These are phyloP conservation scores for Leptoxyphium fumago DNA, from an alignment of 2,329 filamentous ascomycete genomes.

Conservation along the genomic window DNA sequence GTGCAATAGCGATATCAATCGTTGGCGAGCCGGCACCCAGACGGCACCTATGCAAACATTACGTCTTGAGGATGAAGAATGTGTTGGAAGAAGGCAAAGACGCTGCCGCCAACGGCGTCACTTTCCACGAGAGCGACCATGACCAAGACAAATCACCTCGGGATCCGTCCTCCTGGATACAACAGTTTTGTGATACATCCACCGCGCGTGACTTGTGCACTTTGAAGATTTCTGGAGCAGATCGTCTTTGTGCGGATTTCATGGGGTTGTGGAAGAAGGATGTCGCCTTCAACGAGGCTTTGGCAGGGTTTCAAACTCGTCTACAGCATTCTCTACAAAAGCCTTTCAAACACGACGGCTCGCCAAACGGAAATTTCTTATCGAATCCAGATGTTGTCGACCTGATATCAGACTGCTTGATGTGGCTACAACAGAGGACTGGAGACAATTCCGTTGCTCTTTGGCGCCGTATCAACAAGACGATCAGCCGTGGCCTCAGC, in stretches of 20 bases:
- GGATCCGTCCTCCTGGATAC: slow-evolving; percentile 46
- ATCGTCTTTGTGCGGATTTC: slow-evolving; percentile 3
- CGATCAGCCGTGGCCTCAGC: not conserved
- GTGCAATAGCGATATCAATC: slow-evolving; percentile 62
- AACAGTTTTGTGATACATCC: slow-evolving; percentile 32
- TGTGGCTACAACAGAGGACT: not conserved
- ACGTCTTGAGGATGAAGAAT: slow-evolving; percentile 6
- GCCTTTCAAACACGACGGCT: slow-evolving; percentile 14
- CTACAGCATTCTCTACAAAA: slow-evolving; percentile 19
- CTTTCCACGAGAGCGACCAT: not conserved
- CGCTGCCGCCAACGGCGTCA: slow-evolving; percentile 10
- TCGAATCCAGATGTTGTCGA: not conserved
- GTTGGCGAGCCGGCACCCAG: slow-evolving; percentile 63
- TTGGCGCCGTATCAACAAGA: not conserved
- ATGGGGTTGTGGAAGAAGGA: not conserved
- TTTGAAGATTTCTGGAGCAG: slow-evolving; percentile 4
- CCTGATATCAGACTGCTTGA: not conserved
- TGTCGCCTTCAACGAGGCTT: not conserved
- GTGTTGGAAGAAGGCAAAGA: slow-evolving; percentile 1
- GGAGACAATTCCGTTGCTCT: not conserved
- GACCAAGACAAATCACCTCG: slow-evolving; percentile 7
- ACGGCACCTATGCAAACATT: slow-evolving; percentile 45
- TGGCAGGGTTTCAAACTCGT: not conserved
- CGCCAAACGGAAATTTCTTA: slow-evolving; percentile 9
- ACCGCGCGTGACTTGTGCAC: slow-evolving; percentile 1